Base-by-base conservation (phyloP, 768 basidiomycete species). In the Trametes villosa region DNA sequence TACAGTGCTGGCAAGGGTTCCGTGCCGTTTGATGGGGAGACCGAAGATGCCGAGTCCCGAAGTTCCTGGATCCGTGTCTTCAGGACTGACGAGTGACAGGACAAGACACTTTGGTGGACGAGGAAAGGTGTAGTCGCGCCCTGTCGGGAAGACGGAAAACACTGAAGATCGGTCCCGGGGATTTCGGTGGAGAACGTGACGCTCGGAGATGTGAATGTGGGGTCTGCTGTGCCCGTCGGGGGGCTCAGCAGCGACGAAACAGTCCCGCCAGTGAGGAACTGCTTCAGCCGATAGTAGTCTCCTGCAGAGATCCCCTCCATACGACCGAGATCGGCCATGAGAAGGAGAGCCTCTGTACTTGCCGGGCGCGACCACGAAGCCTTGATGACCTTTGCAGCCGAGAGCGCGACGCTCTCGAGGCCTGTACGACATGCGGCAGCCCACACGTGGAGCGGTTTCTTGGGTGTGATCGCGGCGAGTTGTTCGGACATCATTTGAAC, bases 121-220 rank as follows among this genome's bases (percentile, higher is more conserved):
- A 57, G 67, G 49, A 75, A 84, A 2, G 36, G 9, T n/a, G 1
- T n/a, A 6, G 26, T 1, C 46, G 73, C 67, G 64, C 77, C 73
- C 38, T 68, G 65, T 64, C 85, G 83, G 51, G 24, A 18, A 26
- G 80, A 80, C 4, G 83, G 81, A 56, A 81, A 78, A 42, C 86
- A 74, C 53, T 85, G 78, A 50, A 86, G 72, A 62, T 86, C 84
- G n/a, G 58, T 59, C 29, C 3, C 8, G 12, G 53, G 53, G 5
- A 46, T 22, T 9, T 44, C 31, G 3, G 46, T 53, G 24, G 24
- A 34, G n/a, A 55, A 48, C 22, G 44, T 15, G 24, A 34, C 6
- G 27, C n/a, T n/a, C n/a, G 30, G 33, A 11, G 15, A 22, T 33
- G 15, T 20, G 31, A 20, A n/a, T 12, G 31, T 11, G 12, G 38